A percentile compares a stretch with the other conserved stretches of the same genome.
phyloP scores from a whole-genome alignment of 345 rosid genomes.

The Brassica juncea region DNA sequence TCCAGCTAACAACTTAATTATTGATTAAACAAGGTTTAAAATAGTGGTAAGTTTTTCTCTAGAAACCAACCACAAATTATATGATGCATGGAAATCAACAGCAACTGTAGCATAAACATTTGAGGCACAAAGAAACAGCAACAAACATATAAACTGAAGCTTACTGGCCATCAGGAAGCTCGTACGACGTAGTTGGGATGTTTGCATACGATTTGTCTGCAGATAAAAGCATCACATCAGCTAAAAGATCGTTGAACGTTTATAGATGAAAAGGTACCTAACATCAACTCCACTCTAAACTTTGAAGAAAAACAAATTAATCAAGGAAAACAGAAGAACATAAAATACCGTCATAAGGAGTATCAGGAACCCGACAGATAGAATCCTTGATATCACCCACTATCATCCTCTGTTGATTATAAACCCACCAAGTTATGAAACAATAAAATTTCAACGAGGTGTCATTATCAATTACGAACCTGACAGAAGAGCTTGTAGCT shows the following conservation, averaged over 20 bases:
- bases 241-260: not conserved
- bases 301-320: too few species aligned
- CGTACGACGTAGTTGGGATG: conserved; percentile 96
- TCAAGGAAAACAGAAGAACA: not conserved
- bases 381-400: conserved; percentile 98
- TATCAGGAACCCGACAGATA: conserved; percentile 96
- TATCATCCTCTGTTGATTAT: conserved; percentile 72
- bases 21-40: not conserved
- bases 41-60: not conserved
- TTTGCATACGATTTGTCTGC: conserved; percentile 89
- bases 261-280: not conserved
- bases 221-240: conserved; percentile 26
- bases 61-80: not conserved
- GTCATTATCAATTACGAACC: conserved; percentile 49
- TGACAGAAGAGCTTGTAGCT: conserved; percentile 90
- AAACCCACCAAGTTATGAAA: conserved; percentile 28
- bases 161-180: conserved; percentile 99
- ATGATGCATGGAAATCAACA: not conserved
- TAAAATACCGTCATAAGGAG: conserved; percentile 82
- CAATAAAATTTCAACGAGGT: conserved; percentile 3
- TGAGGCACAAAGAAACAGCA: not conserved
- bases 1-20: not conserved
- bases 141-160: conserved; percentile 36
- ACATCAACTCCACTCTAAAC: not conserved
- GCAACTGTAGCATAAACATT: not conserved